A percentile compares a stretch with the other conserved stretches of the same genome.
These are phyloP conservation scores for Bacidia gigantensis DNA, from an alignment of 495 filamentous ascomycete species.

Conservation along the genomic window DNA sequence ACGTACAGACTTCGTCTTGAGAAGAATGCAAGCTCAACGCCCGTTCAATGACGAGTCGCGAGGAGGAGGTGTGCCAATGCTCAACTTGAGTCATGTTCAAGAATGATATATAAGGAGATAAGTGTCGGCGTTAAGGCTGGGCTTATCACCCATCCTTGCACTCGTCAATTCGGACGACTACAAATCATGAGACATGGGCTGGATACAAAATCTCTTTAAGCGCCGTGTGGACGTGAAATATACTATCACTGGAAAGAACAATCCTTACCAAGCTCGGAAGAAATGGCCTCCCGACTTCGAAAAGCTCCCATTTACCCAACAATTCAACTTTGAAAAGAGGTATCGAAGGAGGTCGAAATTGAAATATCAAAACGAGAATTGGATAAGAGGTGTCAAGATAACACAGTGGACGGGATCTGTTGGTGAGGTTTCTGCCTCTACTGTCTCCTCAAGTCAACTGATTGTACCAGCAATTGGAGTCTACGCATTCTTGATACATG, in stretches of 20 bases:
- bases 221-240: neutral
- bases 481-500: slow-evolving; percentile 7
- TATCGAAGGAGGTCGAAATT: slow-evolving; percentile 40
- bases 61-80: neutral
- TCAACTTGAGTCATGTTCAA: neutral
- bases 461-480: neutral
- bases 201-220: neutral
- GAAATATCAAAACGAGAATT: slow-evolving; percentile 59
- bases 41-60: neutral
- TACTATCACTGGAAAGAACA: slow-evolving; percentile 17
- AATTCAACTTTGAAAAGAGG: slow-evolving; percentile 65
- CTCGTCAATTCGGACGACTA: neutral
- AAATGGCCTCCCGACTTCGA: slow-evolving; percentile 88
- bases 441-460: no score
- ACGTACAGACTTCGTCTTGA: slow-evolving; percentile 4
- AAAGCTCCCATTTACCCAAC: slow-evolving; percentile 64
- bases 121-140: slow-evolving; percentile 1
- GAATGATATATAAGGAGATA: neutral
- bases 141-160: neutral
- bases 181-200: neutral
- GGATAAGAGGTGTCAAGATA: slow-evolving; percentile 57
- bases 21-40: neutral
- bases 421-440: no score
- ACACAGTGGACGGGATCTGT: slow-evolving; percentile 52
- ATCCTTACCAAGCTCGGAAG: slow-evolving; percentile 65